A percentile compares a stretch with the other conserved stretches of the same genome.
phyloP scores from a whole-genome alignment of 768 basidiomycete genomes.

The Kwoniella dejecticola region DNA sequence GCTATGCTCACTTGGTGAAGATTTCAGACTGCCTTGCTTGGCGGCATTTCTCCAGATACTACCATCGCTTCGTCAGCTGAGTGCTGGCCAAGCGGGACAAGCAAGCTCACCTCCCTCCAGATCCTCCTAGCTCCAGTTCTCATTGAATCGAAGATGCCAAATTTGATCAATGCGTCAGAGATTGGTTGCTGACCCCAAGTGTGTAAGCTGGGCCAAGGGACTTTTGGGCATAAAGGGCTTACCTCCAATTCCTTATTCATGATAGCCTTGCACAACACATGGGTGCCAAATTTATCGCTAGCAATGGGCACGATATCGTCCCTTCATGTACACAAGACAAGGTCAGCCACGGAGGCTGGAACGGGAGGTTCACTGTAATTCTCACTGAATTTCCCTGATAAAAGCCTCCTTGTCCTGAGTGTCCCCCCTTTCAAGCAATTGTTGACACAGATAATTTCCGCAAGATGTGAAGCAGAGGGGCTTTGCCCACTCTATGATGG shows the following conservation, averaged over 20 bases:
- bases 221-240: not conserved
- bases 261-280: constrained; percentile 52
- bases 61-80: not conserved
- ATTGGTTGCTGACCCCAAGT: constrained; percentile 35
- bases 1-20: constrained; percentile 47
- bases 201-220: not conserved
- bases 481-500: constrained; percentile 41
- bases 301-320: constrained; percentile 46
- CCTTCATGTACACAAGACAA: constrained; percentile 14
- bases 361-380: no score
- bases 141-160: constrained; percentile 49
- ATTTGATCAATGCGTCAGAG: constrained; percentile 40
- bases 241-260: constrained; percentile 47
- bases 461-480: constrained; percentile 43
- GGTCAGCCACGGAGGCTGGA: no score
- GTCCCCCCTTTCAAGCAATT: constrained; percentile 45
- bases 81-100: no score
- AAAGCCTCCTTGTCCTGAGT: constrained; percentile 38
- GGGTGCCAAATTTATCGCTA: constrained; percentile 52
- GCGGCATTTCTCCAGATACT: constrained; percentile 47
- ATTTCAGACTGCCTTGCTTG: constrained; percentile 32
- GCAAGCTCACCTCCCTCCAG: constrained; percentile 46
- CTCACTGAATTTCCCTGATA: constrained; percentile 44
- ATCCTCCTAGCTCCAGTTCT: constrained; percentile 50
- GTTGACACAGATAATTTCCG: constrained; percentile 54